phyloP scores from a whole-genome alignment of 2,329 filamentous ascomycete genomes.

The Lizonia empirigonia region DNA sequence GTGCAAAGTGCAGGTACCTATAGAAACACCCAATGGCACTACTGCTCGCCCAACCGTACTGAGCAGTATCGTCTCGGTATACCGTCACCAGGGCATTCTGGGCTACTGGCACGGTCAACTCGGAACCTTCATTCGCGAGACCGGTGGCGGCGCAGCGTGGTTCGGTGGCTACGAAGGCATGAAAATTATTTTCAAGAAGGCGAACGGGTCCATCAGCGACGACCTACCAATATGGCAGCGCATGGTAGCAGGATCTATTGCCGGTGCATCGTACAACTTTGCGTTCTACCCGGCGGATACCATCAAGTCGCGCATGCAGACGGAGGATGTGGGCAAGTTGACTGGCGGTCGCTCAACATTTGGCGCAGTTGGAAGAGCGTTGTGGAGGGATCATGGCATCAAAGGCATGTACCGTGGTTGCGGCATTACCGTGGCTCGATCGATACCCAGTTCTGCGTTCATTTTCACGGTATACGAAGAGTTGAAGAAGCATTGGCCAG shows the following conservation, averaged over 20 bases:
- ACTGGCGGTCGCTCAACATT: slow-evolving; percentile 68
- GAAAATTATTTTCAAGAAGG: slow-evolving; percentile 69
- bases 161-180: slow-evolving; percentile 67
- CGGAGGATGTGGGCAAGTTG: slow-evolving; percentile 68
- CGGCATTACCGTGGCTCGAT: slow-evolving; percentile 86
- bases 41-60: slow-evolving; percentile 65
- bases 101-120: slow-evolving; percentile 97
- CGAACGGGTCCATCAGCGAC: slow-evolving; percentile 50
- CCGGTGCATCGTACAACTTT: slow-evolving; percentile 95
- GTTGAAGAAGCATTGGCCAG: slow-evolving; percentile 62
- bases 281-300: slow-evolving; percentile 97
- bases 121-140: slow-evolving; percentile 91
- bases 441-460: slow-evolving; percentile 94
- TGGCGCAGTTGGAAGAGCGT: slow-evolving; percentile 67
- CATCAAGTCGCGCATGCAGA: slow-evolving; percentile 97
- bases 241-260: slow-evolving; percentile 82
- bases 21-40: slow-evolving; percentile 47
- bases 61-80: slow-evolving; percentile 77
- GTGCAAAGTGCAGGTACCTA: slow-evolving; percentile 91
- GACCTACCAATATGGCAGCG: slow-evolving; percentile 83
- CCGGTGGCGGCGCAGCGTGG: slow-evolving; percentile 92
- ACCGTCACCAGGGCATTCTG: slow-evolving; percentile 76
- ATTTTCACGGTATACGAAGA: slow-evolving; percentile 97
- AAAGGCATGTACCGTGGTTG: slow-evolving; percentile 91
- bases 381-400: slow-evolving; percentile 85